Evolutionary conservation across 1,139 yeast genomes (phyloP).

Genomic region (Scheffersomyces lignicola): DNA sequence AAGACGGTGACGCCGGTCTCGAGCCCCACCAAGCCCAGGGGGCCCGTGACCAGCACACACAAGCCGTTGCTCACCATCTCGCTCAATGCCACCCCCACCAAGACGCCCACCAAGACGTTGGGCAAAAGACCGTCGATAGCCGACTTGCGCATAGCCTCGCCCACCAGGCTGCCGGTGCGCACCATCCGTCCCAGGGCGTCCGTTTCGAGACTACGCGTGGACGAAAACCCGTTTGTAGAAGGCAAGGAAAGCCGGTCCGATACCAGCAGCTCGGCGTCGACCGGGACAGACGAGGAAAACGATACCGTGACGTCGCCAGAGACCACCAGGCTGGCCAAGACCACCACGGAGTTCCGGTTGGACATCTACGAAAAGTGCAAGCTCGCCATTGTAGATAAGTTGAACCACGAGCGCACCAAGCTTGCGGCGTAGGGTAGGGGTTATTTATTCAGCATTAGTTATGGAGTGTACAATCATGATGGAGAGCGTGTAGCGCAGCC

Average conservation of each 20-base stretch:
- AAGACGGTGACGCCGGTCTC: slow-evolving; percentile 13
- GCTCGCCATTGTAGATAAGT: slow-evolving; percentile 24
- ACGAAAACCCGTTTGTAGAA: slow-evolving; percentile 13
- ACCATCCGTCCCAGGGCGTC: slow-evolving; percentile 23
- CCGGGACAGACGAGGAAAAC: slow-evolving; percentile 4
- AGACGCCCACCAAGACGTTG: slow-evolving; percentile 13
- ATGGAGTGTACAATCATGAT: no score
- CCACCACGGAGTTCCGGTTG: slow-evolving; percentile 4
- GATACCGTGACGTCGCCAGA: not conserved
- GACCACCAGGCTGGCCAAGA: not conserved
- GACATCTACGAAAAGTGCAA: slow-evolving; percentile 31
- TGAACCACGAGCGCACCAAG: slow-evolving; percentile 16
- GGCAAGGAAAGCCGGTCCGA: slow-evolving; percentile 3
- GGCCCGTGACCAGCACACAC: slow-evolving; percentile 3
- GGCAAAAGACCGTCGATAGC: slow-evolving; percentile 19
- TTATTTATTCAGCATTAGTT: no score
- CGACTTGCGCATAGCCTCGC: slow-evolving; percentile 13
- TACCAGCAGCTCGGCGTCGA: not conserved
- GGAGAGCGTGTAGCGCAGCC: no score
- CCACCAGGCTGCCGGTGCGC: slow-evolving; percentile 8
- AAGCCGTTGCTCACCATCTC: slow-evolving; percentile 4
- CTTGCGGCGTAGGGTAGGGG: not conserved
- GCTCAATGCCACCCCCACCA: slow-evolving; percentile 4
- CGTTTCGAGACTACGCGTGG: slow-evolving; percentile 21
- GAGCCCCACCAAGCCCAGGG: slow-evolving; percentile 4